Evolutionary conservation across 805 yeast species (phyloP).

Genomic region (Myxozyma mucilagina): DNA sequence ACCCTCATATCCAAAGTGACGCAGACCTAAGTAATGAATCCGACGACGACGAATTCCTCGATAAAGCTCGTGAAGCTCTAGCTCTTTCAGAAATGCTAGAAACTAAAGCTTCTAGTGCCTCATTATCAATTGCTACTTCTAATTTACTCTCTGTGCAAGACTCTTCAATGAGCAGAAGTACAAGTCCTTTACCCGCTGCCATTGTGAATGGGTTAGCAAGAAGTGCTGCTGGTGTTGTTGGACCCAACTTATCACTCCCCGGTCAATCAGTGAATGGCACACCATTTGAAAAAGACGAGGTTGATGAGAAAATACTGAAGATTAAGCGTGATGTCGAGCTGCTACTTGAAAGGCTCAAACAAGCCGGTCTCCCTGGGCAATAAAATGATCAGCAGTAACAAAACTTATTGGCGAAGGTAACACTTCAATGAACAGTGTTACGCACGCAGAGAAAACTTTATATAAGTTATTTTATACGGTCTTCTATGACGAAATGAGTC

Average conservation of each 20-base stretch:
- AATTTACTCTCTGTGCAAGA: background rate
- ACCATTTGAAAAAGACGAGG: background rate
- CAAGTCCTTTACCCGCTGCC: conserved; percentile 1
- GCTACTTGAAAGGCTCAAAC: conserved; percentile 11
- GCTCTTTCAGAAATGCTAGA: background rate
- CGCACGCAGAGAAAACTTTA: no score
- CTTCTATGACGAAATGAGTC: no score
- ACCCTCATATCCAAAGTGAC: no score
- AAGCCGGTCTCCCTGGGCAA: conserved; percentile 17
- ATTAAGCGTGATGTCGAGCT: conserved; percentile 4
- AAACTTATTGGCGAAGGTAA: no score
- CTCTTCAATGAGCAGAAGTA: background rate
- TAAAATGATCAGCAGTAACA: no score
- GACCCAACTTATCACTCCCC: background rate
- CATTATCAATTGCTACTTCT: no score
- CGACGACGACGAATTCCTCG: conserved; percentile 11
- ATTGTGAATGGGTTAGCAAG: background rate
- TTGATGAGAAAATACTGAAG: conserved; percentile 2
- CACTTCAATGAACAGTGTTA: no score
- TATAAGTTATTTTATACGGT: no score
- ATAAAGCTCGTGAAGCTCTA: conserved; percentile 12
- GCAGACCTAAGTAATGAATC: background rate
- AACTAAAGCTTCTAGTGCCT: no score
- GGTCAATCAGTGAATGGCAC: background rate
- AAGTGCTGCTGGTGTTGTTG: background rate